A percentile compares a stretch with the other conserved stretches of the same genome.
Evolutionary conservation across 2,329 filamentous ascomycete genomes (phyloP).

Genomic region (Talaromyces sp.): DNA sequence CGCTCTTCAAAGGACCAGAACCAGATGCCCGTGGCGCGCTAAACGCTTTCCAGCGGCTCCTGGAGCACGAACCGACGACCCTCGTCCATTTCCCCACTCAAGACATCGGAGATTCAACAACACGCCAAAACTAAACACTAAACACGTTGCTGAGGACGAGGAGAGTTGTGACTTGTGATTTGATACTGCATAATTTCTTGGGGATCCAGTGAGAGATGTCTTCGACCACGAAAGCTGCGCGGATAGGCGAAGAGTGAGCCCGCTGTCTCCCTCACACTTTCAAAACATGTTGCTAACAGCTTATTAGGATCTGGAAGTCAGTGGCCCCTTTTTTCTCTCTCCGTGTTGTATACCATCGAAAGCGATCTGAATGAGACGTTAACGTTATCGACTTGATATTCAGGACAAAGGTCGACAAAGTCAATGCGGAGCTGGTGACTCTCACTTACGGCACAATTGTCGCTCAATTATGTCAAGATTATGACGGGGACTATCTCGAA

Average conservation of each 20-base stretch:
- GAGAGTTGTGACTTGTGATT: neutral
- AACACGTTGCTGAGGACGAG: neutral
- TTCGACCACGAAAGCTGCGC: slow-evolving; percentile 59
- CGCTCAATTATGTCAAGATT: slow-evolving; percentile 92
- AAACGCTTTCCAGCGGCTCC: slow-evolving; percentile 15
- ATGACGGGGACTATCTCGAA: slow-evolving; percentile 85
- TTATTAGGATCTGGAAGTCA: slow-evolving; percentile 82
- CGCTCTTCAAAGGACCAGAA: neutral
- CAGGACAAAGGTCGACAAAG: slow-evolving; percentile 92
- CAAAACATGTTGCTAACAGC: neutral
- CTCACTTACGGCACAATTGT: slow-evolving; percentile 98
- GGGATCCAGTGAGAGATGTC: slow-evolving; percentile 32
- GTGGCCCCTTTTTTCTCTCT: slow-evolving; percentile 30
- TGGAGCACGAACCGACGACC: neutral
- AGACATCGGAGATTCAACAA: neutral
- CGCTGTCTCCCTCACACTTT: slow-evolving; percentile 5
- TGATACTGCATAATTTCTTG: neutral
- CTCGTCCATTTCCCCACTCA: neutral
- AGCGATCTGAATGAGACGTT: neutral
- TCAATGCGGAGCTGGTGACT: slow-evolving; percentile 95
- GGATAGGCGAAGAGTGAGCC: slow-evolving; percentile 69
- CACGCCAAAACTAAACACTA: neutral
- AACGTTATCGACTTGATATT: neutral
- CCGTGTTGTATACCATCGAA: neutral
- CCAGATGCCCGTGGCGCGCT: slow-evolving; percentile 14